These are phyloP conservation scores for Boletellus sp. DNA, from an alignment of 1,284 basidiomycete genomes.

Conservation along the genomic window DNA sequence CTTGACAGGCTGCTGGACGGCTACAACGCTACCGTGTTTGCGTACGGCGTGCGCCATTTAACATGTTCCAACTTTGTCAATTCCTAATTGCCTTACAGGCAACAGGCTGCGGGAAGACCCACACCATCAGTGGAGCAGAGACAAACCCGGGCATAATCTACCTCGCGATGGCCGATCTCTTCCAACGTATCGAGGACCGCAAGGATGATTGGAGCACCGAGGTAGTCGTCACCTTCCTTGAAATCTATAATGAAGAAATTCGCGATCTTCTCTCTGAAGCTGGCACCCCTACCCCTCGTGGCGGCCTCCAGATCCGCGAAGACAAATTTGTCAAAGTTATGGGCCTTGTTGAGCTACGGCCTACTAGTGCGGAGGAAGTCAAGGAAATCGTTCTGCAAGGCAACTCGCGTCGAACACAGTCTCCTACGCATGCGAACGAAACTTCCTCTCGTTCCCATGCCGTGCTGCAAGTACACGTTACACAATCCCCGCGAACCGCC, in stretches of 20 bases:
- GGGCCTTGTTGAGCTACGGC: conserved; percentile 76
- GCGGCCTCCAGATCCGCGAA: conserved; percentile 89
- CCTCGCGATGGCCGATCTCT: conserved; percentile 94
- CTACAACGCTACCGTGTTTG: conserved; percentile 96
- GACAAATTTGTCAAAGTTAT: conserved; percentile 90
- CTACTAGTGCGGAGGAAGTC: conserved; percentile 83
- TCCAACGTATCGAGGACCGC: conserved; percentile 82
- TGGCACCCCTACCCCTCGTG: conserved; percentile 60
- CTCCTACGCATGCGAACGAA: conserved; percentile 90
- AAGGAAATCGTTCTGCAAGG: conserved; percentile 88
- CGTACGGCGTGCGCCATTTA: conserved; percentile 79
- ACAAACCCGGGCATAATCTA: conserved; percentile 90
- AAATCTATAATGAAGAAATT: conserved; percentile 98
- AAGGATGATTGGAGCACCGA: conserved; percentile 79
- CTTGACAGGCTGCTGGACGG: conserved; percentile 84
- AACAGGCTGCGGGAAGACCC: conserved; percentile 96
- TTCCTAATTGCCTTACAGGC: conserved; percentile 54
- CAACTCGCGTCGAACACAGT: conserved; percentile 85
- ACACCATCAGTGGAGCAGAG: conserved; percentile 91
- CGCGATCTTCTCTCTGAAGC: conserved; percentile 87
- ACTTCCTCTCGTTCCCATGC: conserved; percentile 95
- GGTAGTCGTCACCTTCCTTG: conserved; percentile 89
- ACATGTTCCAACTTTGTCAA: conserved; percentile 5
- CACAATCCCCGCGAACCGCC: conserved; percentile 80
- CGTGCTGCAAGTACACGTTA: conserved; percentile 90